These are phyloP conservation scores for Gorgonomyces haynaldii DNA, from an alignment of 192 early-diverging fungal genomes.

Conservation along the genomic window DNA sequence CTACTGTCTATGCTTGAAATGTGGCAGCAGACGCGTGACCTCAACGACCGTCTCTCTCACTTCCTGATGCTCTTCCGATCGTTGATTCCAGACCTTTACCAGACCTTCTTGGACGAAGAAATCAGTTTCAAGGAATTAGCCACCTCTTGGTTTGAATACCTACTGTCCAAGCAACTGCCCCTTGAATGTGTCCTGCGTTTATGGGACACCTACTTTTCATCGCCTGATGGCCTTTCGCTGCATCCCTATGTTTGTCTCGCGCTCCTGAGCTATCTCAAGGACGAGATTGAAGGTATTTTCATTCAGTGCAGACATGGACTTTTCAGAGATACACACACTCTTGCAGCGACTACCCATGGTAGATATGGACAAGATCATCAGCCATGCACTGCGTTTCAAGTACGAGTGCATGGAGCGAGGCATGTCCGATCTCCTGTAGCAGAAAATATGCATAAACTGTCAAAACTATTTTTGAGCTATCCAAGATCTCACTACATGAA, in stretches of 20 bases:
- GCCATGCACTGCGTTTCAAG: too few species aligned
- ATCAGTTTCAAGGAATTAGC: slow-evolving; percentile 74
- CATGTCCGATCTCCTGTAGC: too few species aligned
- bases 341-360: slow-evolving; percentile 58
- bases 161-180: slow-evolving; percentile 77
- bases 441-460: too few species aligned
- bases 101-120: slow-evolving; percentile 92
- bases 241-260: slow-evolving; percentile 83
- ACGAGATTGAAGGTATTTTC: slow-evolving; percentile 53
- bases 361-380: background rate
- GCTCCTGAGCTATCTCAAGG: slow-evolving; percentile 61
- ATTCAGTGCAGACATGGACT: slow-evolving; percentile 54
- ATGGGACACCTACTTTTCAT: slow-evolving; percentile 81
- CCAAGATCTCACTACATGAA: too few species aligned
- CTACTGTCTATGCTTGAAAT: too few species aligned
- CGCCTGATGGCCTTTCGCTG: slow-evolving; percentile 60
- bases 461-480: too few species aligned
- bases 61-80: slow-evolving; percentile 79
- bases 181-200: slow-evolving; percentile 62
- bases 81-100: slow-evolving; percentile 78
- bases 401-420: too few species aligned
- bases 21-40: too few species aligned
- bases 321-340: slow-evolving; percentile 79
- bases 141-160: slow-evolving; percentile 66
- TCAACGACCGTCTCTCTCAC: slow-evolving; percentile 68